Percentiles rank a stretch among this genome's conserved stretches.
These are phyloP conservation scores for Fusarium neocosmosporiellum DNA, from an alignment of 2,329 filamentous ascomycete genomes.

Conservation along the genomic window DNA sequence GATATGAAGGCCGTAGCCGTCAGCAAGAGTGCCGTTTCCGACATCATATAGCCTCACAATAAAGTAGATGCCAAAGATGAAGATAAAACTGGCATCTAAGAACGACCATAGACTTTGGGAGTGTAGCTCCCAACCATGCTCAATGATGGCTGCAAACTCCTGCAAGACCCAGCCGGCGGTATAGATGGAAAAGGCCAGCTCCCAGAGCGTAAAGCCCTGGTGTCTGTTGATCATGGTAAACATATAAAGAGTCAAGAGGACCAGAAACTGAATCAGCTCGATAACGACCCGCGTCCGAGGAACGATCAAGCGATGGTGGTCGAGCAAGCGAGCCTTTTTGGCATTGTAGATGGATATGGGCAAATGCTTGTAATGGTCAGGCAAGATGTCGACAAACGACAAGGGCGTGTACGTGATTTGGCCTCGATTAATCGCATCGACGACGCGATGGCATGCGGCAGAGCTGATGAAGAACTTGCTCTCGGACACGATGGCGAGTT, in stretches of 20 bases:
- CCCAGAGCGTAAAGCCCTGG: conserved; percentile 56
- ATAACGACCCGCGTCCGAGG: conserved; percentile 73
- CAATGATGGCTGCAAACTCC: conserved; percentile 71
- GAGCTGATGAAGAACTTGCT: conserved; percentile 74
- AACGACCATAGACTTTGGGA: conserved; percentile 80
- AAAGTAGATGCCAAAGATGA: conserved; percentile 71
- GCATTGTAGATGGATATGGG: conserved; percentile 77
- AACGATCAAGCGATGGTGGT: conserved; percentile 77
- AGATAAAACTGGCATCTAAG: conserved; percentile 74
- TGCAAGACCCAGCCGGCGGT: conserved; percentile 74
- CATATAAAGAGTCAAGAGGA: conserved; percentile 71
- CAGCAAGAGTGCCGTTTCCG: conserved; percentile 40
- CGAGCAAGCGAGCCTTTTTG: conserved; percentile 70
- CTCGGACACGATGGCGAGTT: conserved; percentile 78
- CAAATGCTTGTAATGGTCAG: conserved; percentile 77
- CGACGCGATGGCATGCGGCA: conserved; percentile 73
- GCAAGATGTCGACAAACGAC: conserved; percentile 76
- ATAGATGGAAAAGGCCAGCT: conserved; percentile 69
- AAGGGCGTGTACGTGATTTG: conserved; percentile 76
- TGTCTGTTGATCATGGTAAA: conserved; percentile 68
- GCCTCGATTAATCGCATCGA: conserved; percentile 75
- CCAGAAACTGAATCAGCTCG: conserved; percentile 71
- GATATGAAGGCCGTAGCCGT: conserved; percentile 68
- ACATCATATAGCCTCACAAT: conserved; percentile 60
- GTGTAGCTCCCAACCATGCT: conserved; percentile 74